Evolutionary conservation across 148 eudicot species (phyloP).

Genomic region (Spergularia bocconei): DNA sequence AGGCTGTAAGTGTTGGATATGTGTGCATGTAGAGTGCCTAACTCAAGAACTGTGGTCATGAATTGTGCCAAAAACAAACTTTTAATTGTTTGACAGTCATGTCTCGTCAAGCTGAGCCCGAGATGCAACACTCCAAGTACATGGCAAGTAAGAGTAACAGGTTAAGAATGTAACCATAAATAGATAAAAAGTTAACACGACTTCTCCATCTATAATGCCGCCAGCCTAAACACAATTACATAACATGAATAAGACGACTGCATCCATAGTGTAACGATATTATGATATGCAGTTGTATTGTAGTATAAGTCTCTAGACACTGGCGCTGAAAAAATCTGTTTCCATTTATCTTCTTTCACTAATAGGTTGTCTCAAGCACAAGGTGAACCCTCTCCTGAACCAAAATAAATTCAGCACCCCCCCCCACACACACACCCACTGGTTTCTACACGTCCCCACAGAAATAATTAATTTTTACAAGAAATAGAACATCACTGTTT

Average conservation of each 20-base stretch:
- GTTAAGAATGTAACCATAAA: not conserved
- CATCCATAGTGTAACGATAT: not conserved
- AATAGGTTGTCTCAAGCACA: not conserved
- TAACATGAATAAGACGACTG: not conserved
- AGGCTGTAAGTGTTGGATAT: too few relatives aligned
- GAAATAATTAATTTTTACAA: not conserved
- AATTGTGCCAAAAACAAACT: too few relatives aligned
- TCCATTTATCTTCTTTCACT: not conserved
- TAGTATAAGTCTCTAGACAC: not conserved
- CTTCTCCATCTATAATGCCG: not conserved
- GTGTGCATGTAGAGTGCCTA: too few relatives aligned
- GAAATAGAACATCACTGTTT: not conserved
- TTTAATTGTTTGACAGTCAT: too few relatives aligned
- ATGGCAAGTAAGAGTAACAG: too few relatives aligned
- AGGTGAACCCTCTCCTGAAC: not conserved
- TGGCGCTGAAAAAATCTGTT: not conserved
- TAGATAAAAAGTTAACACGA: not conserved
- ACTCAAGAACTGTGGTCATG: too few relatives aligned
- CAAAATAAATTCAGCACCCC: not conserved
- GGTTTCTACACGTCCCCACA: not conserved
- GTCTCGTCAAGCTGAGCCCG: too few relatives aligned
- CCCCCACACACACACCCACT: too few relatives aligned
- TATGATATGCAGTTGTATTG: not conserved
- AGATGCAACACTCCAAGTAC: too few relatives aligned
- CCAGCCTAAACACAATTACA: slow-evolving; percentile 9